A percentile compares a stretch with the other conserved stretches of the same genome.
Conservation (phyloP, 352 stramenopile genomes). For the Phytophthora megakarya region DNA sequence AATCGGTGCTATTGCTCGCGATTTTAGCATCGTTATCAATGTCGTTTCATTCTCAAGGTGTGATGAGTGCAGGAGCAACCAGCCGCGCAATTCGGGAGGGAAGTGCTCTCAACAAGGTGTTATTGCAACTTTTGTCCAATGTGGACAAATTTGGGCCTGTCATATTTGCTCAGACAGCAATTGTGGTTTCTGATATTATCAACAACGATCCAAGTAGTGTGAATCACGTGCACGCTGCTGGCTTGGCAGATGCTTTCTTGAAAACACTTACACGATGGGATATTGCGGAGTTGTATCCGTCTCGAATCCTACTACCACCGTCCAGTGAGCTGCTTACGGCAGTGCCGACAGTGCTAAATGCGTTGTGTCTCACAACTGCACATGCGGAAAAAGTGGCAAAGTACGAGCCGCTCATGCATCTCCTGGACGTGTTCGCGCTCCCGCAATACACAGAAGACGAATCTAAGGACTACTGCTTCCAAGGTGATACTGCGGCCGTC, state of each 20-base stretch:
- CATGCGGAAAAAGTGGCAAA: constrained; percentile 92
- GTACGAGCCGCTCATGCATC: constrained; percentile 89
- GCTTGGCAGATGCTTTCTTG: constrained; percentile 93
- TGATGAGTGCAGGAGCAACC: constrained; percentile 87
- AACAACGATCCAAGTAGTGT: constrained; percentile 97
- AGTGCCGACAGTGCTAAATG: constrained; percentile 93
- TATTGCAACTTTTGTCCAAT: constrained; percentile 91
- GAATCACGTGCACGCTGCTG: constrained; percentile 92
- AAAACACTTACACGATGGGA: constrained; percentile 89
- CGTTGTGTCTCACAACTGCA: constrained; percentile 92
- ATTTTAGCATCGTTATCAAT: constrained; percentile 81
- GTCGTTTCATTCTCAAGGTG: constrained; percentile 86
- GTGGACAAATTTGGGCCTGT: constrained; percentile 92
- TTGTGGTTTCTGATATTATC: constrained; percentile 96
- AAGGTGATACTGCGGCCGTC: constrained; percentile 93
- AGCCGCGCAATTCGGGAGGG: constrained; percentile 88
- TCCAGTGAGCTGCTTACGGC: constrained; percentile 94
- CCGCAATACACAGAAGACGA: constrained; percentile 89
- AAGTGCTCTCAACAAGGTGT: constrained; percentile 84
- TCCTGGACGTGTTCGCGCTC: constrained; percentile 92
- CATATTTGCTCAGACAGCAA: constrained; percentile 91
- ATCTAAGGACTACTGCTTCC: constrained; percentile 82
- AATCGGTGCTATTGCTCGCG: constrained; percentile 65
- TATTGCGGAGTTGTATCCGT: constrained; percentile 58
- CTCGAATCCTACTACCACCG: constrained; percentile 65